phyloP scores from a whole-genome alignment of 192 early-diverging fungal species.

The Coemansia sp. region DNA sequence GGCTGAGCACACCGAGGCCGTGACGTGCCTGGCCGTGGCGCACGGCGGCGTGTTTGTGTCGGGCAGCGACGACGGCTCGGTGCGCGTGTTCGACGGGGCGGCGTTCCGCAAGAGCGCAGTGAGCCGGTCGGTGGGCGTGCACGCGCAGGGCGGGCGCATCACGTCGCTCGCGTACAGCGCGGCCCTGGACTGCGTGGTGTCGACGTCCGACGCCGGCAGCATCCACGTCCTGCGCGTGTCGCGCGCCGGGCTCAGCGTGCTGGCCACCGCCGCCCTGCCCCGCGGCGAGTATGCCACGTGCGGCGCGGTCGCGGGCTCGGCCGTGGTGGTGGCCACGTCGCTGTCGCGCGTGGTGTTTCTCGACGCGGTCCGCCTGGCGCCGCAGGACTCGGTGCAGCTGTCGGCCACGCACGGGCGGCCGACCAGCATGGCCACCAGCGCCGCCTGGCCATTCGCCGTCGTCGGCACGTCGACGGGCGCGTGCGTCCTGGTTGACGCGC shows the following conservation, averaged over 20 bases:
- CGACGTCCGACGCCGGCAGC: constrained; percentile 79
- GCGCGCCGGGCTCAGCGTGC: constrained; percentile 14
- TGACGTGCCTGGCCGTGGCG: constrained; percentile 71
- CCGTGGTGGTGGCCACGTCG: constrained; percentile 40
- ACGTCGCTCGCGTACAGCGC: constrained; percentile 78
- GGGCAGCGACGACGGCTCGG: constrained; percentile 81
- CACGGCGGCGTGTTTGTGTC: constrained; percentile 79
- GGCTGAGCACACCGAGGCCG: constrained; percentile 79
- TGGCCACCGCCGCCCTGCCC: constrained; percentile 16
- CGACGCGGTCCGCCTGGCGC: constrained; percentile 11
- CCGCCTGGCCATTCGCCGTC: constrained; percentile 20
- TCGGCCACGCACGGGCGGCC: constrained; percentile 23
- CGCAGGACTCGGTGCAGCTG: constrained; percentile 22
- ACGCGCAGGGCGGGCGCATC: constrained; percentile 73
- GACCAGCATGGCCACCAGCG: constrained; percentile 22
- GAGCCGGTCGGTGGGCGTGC: constrained; percentile 72
- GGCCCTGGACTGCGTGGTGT: constrained; percentile 75
- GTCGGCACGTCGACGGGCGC: constrained; percentile 37
- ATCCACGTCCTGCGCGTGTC: constrained; percentile 73
- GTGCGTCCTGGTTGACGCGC: constrained; percentile 34
- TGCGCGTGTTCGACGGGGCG: constrained; percentile 82
- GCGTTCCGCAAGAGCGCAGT: constrained; percentile 85
- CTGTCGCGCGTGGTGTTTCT: constrained; percentile 48
- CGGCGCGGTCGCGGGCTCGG: constrained; percentile 16
- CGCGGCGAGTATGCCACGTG: constrained; percentile 27